phyloP scores from a whole-genome alignment of 2,329 filamentous ascomycete genomes.

The Exophiala aquamarina region DNA sequence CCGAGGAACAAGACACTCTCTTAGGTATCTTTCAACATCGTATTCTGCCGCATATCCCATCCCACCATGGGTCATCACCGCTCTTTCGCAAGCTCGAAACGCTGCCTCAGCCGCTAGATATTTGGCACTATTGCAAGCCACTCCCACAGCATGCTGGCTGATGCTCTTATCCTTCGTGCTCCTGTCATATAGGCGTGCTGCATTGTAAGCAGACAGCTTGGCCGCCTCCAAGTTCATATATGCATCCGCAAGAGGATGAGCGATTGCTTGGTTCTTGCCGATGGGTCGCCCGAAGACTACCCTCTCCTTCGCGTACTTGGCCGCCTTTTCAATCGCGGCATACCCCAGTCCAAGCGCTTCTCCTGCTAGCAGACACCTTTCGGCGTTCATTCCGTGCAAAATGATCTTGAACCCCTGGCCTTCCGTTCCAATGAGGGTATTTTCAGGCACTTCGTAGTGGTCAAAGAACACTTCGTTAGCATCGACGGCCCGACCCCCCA shows the following conservation, averaged over 20 bases:
- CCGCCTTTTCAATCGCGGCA: conserved; percentile 63
- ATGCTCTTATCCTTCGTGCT: conserved; percentile 47
- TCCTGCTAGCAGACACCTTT: conserved; percentile 72
- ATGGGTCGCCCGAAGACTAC: conserved; percentile 66
- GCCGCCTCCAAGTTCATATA: conserved; percentile 67
- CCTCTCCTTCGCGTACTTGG: conserved; percentile 65
- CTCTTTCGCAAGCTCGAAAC: conserved; percentile 60
- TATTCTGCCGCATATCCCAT: conserved; percentile 66
- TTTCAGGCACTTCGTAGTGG: conserved; percentile 65
- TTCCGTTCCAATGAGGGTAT: conserved; percentile 68
- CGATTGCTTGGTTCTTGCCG: conserved; percentile 65
- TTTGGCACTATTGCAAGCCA: conserved; percentile 69
- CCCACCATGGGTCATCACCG: conserved; percentile 58
- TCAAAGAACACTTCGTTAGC: conserved; percentile 90
- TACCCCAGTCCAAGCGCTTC: conserved; percentile 81
- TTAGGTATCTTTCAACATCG: conserved; percentile 61
- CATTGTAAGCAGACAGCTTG: conserved; percentile 65
- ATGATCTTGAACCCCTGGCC: conserved; percentile 77
- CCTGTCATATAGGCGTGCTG: conserved; percentile 61
- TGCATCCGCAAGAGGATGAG: conserved; percentile 65
- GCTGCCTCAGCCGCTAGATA: conserved; percentile 61
- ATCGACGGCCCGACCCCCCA: conserved; percentile 79
- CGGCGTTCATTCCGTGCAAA: conserved; percentile 77
- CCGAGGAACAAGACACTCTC: conserved; percentile 60
- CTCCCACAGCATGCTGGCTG: conserved; percentile 58